Evolutionary conservation across 148 eudicot genomes (phyloP).

Genomic region (Persicaria tinctoria): DNA sequence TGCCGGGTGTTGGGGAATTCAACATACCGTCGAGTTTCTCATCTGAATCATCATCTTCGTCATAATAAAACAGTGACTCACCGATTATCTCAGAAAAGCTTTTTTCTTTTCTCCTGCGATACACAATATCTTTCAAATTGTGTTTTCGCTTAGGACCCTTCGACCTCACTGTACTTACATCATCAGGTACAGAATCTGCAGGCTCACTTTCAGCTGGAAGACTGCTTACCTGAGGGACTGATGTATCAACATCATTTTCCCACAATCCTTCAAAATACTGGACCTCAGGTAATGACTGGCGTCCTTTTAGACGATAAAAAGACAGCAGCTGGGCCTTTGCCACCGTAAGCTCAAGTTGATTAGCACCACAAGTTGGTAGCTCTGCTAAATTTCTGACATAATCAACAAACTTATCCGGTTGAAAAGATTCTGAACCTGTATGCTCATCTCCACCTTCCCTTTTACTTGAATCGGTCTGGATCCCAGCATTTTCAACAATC

Average conservation of each 20-base stretch:
- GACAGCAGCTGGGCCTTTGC: constrained; percentile 77
- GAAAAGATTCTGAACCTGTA: constrained; percentile 36
- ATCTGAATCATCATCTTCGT: constrained; percentile 49
- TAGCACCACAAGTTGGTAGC: constrained; percentile 39
- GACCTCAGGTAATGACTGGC: constrained; percentile 38
- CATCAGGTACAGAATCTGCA: constrained; percentile 22
- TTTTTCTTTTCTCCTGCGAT: constrained; percentile 60
- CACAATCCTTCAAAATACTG: constrained; percentile 38
- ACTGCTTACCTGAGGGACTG: constrained; percentile 12
- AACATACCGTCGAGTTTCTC: constrained; percentile 30
- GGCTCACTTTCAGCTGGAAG: constrained; percentile 28
- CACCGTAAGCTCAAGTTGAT: constrained; percentile 48
- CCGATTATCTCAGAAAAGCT: constrained; percentile 59
- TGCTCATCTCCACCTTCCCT: constrained; percentile 48
- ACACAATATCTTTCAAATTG: constrained; percentile 44
- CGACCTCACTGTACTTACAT: constrained; percentile 20
- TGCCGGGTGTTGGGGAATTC: constrained; percentile 28
- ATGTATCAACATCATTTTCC: constrained; percentile 31
- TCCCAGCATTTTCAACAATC: constrained; percentile 65
- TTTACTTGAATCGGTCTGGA: constrained; percentile 49
- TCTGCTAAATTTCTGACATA: constrained; percentile 56
- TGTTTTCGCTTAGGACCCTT: constrained; percentile 49
- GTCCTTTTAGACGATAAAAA: constrained; percentile 50
- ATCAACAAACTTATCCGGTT: constrained; percentile 51
- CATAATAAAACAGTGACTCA: constrained; percentile 43